Conservation (phyloP, 1,284 basidiomycete species). For the Cryptococcus jaspeensis region DNA sequence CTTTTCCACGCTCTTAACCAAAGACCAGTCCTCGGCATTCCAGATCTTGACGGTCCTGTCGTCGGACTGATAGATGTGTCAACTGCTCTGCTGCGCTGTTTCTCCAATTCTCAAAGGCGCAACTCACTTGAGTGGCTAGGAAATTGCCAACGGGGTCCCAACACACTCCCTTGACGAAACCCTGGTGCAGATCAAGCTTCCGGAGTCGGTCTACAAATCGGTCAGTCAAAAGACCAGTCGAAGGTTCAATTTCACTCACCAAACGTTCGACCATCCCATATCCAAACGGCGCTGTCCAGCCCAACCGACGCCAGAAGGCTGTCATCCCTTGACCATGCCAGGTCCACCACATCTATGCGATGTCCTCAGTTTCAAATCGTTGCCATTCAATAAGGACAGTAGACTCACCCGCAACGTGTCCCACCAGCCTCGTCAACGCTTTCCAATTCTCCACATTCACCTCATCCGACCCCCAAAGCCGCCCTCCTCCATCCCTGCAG, state of each 20-base stretch:
- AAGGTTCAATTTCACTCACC: too few relatives aligned
- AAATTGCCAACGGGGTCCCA: conserved; percentile 98
- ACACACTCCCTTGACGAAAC: conserved; percentile 97
- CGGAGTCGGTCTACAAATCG: conserved; percentile 65
- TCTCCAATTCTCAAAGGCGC: too few relatives aligned
- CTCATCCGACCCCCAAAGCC: conserved; percentile 88
- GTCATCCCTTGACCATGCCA: conserved; percentile 92
- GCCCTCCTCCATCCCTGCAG: conserved; percentile 69
- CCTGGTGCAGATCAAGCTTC: conserved; percentile 84
- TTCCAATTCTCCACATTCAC: conserved; percentile 98
- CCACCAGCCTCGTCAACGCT: conserved; percentile 82
- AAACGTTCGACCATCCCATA: conserved; percentile 89
- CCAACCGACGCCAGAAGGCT: conserved; percentile 91
- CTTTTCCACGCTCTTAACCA: conserved; percentile 78
- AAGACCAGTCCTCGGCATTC: conserved; percentile 87
- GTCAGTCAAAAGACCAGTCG: not conserved
- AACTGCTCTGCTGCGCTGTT: not conserved
- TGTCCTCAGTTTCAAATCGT: conserved; percentile 5
- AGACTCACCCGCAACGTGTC: conserved; percentile 79
- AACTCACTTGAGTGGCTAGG: conserved; percentile 70
- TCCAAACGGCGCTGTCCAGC: conserved; percentile 82
- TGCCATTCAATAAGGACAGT: conserved; percentile 3
- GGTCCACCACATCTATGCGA: conserved; percentile 80
- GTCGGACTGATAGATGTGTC: conserved; percentile 65
- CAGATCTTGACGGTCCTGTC: conserved; percentile 96